phyloP scores from a whole-genome alignment of 2,329 filamentous ascomycete genomes.

The Monilinia fructigena region DNA sequence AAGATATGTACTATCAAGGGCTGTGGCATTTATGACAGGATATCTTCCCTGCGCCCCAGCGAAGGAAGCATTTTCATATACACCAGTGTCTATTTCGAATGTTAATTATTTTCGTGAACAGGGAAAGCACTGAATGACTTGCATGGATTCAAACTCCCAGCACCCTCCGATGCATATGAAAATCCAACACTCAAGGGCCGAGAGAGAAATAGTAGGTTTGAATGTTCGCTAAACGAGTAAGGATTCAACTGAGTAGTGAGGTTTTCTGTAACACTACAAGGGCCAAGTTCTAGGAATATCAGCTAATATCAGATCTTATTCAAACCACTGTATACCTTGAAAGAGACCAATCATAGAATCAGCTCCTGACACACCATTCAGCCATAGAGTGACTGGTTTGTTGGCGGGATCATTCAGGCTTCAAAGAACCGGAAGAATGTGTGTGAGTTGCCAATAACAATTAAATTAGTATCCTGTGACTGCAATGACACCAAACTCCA shows the following conservation, averaged over 20 bases:
- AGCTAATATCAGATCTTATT: not conserved
- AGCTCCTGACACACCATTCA: constrained; percentile 54
- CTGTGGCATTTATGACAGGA: constrained; percentile 44
- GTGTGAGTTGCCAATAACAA: constrained; percentile 40
- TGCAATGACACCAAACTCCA: not conserved
- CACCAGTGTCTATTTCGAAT: constrained; percentile 16
- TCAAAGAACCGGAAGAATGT: constrained; percentile 53
- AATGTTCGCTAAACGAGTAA: constrained; percentile 61
- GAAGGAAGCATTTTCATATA: constrained; percentile 28
- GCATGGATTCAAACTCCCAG: constrained; percentile 33
- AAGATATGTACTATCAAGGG: constrained; percentile 54
- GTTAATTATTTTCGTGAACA: not conserved
- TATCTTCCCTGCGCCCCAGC: constrained; percentile 31
- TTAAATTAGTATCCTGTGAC: constrained; percentile 16
- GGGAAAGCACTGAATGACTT: not conserved
- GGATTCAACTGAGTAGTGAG: constrained; percentile 45
- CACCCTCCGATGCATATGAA: constrained; percentile 52
- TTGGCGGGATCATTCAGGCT: constrained; percentile 47
- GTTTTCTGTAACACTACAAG: constrained; percentile 43
- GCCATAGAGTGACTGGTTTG: constrained; percentile 52
- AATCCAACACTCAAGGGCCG: constrained; percentile 68
- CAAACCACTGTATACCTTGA: constrained; percentile 28
- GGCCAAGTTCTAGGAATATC: constrained; percentile 40
- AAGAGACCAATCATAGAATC: constrained; percentile 57
- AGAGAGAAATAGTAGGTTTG: constrained; percentile 52